These are phyloP conservation scores for Spatholobus suberectus DNA, from an alignment of 306 rosid genomes.

Conservation along the genomic window DNA sequence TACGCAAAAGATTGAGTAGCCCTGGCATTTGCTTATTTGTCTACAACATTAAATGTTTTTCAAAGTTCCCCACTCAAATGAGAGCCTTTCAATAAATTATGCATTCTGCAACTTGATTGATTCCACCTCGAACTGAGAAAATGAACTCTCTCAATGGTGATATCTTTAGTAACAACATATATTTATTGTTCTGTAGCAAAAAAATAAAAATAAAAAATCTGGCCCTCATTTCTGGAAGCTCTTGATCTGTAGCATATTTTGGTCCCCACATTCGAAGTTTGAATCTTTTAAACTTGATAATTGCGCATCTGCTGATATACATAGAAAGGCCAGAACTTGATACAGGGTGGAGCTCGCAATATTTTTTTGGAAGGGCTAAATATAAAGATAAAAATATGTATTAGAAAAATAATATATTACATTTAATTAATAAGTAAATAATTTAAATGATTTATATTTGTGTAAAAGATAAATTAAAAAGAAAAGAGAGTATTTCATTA, in stretches of 20 bases:
- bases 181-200: conserved; percentile 14
- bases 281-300: background rate
- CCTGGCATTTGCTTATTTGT: conserved; percentile 36
- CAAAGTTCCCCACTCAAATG: conserved; percentile 49
- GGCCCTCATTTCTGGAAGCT: conserved; percentile 40
- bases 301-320: background rate
- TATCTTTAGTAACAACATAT: conserved; percentile 24
- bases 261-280: background rate
- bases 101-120: conserved; percentile 33
- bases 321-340: background rate
- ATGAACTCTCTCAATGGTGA: conserved; percentile 37
- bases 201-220: background rate
- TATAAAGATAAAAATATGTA: no score
- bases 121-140: conserved; percentile 32
- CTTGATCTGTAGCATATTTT: conserved; percentile 17
- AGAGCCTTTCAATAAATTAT: conserved; percentile 36
- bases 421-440: background rate
- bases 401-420: no score
- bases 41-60: conserved; percentile 34
- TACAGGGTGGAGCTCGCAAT: background rate
- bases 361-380: background rate
- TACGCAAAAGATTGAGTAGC: conserved; percentile 42
- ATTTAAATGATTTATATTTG: no score
- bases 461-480: background rate
- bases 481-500: background rate